phyloP scores from a whole-genome alignment of 148 eudicot genomes.

The Spergularia marina region DNA sequence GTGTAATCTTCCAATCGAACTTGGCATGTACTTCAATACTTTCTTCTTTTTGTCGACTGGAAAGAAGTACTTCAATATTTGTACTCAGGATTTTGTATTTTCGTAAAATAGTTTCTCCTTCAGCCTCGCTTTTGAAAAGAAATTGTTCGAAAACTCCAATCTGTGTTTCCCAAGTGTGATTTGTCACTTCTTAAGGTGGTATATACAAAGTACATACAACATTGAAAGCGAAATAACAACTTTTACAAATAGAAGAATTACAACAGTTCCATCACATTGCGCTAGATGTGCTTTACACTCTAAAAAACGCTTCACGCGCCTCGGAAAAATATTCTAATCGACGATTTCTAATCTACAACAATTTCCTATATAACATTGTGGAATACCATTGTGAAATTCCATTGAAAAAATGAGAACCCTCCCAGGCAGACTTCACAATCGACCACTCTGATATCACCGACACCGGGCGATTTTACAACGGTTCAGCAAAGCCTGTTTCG shows the following conservation, averaged over 20 bases:
- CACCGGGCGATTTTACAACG: neutral
- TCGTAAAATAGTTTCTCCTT: no score
- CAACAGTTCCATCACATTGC: slow-evolving; percentile 1
- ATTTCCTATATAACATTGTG: slow-evolving; percentile 6
- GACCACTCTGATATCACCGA: neutral
- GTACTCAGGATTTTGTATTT: no score
- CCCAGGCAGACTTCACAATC: neutral
- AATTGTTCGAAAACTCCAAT: no score
- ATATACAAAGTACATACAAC: neutral
- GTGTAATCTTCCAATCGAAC: no score
- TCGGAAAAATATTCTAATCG: slow-evolving; percentile 6
- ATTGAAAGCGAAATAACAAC: neutral
- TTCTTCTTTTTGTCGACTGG: no score
- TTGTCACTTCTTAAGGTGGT: neutral
- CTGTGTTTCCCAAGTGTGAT: neutral
- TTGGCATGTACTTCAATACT: no score
- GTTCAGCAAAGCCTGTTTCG: neutral
- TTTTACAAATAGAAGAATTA: slow-evolving; percentile 11
- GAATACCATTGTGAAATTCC: neutral
- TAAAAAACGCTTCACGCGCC: neutral
- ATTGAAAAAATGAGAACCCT: neutral
- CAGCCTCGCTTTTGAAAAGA: no score
- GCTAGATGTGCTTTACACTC: neutral
- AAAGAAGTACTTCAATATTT: no score
- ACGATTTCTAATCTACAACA: slow-evolving; percentile 26